Base-by-base conservation (phyloP, 805 yeast genomes). In the Candida ipomoeae region DNA sequence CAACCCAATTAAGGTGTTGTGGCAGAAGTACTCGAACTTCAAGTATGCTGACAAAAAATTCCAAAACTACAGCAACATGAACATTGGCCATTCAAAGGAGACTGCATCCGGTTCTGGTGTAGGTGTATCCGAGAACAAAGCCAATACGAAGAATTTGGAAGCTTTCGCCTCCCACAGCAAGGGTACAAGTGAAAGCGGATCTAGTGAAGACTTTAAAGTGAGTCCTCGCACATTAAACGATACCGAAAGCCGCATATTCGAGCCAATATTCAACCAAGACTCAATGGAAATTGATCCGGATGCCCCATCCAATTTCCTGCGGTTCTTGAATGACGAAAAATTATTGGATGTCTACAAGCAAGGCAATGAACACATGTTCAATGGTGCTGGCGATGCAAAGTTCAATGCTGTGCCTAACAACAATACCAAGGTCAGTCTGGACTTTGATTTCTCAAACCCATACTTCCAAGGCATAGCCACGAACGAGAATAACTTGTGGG, bases 1-100 rank as follows among this genome's bases (percentile, higher is more conserved):
- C 26, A 56, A 52, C 38, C 59, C 61, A 13, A 48, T 57, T 36
- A 4, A 47, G 31, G 34, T 32, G 5, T 53, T 57, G 48, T 52
- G 49, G 41, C 32, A 42, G 15, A 47, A 45, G 26, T 54, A 48
- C 43, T 36, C 38, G 18, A 41, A 14, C 6, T 52, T 54, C 48
- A 57, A 55, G 35, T 14, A 33, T 42, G 45, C 33, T 11, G 31
- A 42, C 3, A 36, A 29, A 11, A 39, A 37, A n/a, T 29, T 48
- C 37, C 49, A 50, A 33, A 34, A 5, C 5, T 49, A 47, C 3
- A 40, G 35, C 5, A 14, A 34, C n/a, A n/a, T 33, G 26, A 21
- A 42, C 11, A 20, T 42, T 21, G 45, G 21, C 5, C 31, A 5
- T 14, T 10, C 20, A 7, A 20, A 11, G 6, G 37, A 42, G 18